These are phyloP conservation scores for Talaromyces albobiverticillius DNA, from an alignment of 2,329 filamentous ascomycete species.

Conservation along the genomic window DNA sequence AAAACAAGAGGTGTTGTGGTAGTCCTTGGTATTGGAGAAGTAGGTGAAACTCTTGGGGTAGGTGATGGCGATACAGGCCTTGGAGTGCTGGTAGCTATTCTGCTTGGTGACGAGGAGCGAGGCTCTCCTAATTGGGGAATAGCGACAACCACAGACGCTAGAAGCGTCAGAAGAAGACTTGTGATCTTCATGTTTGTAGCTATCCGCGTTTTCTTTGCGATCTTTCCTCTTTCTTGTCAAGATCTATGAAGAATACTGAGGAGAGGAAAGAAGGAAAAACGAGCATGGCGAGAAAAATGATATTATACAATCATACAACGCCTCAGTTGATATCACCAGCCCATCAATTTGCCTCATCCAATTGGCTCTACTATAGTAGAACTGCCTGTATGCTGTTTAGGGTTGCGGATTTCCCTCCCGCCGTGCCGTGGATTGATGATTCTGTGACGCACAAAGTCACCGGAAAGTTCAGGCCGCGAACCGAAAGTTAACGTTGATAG, in stretches of 20 bases:
- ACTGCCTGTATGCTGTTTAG: not conserved
- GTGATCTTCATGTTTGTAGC: slow-evolving; percentile 7
- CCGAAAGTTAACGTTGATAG: not conserved
- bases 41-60: not conserved
- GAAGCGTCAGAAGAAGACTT: slow-evolving; percentile 2
- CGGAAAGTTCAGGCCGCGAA: not conserved
- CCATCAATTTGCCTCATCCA: slow-evolving; percentile 11
- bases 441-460: not conserved
- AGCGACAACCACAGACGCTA: slow-evolving; percentile 11
- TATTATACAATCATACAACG: slow-evolving; percentile 5
- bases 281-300: not conserved
- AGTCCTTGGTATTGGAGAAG: not conserved
- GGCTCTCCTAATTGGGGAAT: slow-evolving; percentile 8
- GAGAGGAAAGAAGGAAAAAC: not conserved
- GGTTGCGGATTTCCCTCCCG: slow-evolving; percentile 7
- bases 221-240: not conserved
- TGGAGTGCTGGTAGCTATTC: not conserved
- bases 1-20: not conserved
- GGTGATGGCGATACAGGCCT: slow-evolving; percentile 1
- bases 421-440: slow-evolving; percentile 1
- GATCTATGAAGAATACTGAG: not conserved
- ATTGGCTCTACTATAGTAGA: not conserved
- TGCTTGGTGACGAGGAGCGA: not conserved
- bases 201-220: not conserved
- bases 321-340: slow-evolving; percentile 9